A percentile compares a stretch with the other conserved stretches of the same genome.
These are phyloP conservation scores for Eucalyptus brandiana DNA, from an alignment of 345 rosid species.

Conservation along the genomic window DNA sequence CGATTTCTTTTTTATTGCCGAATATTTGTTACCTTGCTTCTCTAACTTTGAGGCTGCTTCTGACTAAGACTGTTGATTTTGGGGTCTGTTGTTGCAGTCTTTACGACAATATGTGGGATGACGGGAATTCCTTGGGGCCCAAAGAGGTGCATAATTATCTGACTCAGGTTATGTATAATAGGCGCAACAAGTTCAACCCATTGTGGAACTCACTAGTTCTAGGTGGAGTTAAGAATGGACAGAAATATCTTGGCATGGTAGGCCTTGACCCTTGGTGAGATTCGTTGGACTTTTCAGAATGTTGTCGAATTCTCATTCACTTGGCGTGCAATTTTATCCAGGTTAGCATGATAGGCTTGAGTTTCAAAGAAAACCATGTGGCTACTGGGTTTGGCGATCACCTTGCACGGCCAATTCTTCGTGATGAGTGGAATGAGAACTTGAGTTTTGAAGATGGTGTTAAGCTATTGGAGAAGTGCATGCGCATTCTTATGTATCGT, in stretches of 20 bases:
- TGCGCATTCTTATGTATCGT: constrained; percentile 92
- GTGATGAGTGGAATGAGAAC: constrained; percentile 83
- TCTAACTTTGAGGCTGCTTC: background rate
- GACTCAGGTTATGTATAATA: constrained; percentile 83
- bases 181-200: constrained; percentile 94
- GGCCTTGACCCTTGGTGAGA: background rate
- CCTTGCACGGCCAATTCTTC: constrained; percentile 87
- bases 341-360: constrained; percentile 91
- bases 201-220: constrained; percentile 94
- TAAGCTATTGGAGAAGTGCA: constrained; percentile 82
- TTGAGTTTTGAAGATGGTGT: constrained; percentile 90
- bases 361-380: constrained; percentile 77
- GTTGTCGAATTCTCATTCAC: background rate
- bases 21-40: background rate
- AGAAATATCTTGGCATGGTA: constrained; percentile 89
- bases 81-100: constrained; percentile 35
- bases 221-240: constrained; percentile 91
- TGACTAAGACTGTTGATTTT: background rate
- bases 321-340: background rate
- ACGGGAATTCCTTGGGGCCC: constrained; percentile 94
- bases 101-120: constrained; percentile 98
- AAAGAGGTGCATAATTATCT: constrained; percentile 93
- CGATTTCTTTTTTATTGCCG: background rate
- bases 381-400: constrained; percentile 97
- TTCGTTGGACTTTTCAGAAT: background rate